phyloP scores from a whole-genome alignment of 2,329 filamentous ascomycete genomes.

The Scopulariopsis brevicaulis region DNA sequence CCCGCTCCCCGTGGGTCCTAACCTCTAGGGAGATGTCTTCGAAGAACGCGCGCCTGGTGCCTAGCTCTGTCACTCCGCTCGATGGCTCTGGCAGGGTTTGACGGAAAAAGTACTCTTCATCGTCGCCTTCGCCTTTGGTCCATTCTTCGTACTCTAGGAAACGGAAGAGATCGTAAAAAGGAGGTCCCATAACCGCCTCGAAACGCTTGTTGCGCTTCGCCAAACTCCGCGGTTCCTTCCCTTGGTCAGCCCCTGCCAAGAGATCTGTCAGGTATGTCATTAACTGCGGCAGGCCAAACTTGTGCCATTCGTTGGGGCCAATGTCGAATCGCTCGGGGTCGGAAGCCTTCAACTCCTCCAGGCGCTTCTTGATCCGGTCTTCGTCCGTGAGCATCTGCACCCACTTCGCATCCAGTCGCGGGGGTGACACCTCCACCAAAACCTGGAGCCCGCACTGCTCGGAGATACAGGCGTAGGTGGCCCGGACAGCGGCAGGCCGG shows the following conservation, averaged over 20 bases:
- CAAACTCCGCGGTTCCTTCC: conserved; percentile 27
- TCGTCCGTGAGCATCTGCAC: conserved; percentile 32
- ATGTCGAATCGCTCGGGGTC: conserved; percentile 37
- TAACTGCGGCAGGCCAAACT: conserved; percentile 30
- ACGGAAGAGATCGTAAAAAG: conserved; percentile 35
- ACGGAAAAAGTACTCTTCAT: conserved; percentile 25
- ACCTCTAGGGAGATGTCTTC: conserved; percentile 38
- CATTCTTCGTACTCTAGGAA: conserved; percentile 36
- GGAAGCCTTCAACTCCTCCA: conserved; percentile 24
- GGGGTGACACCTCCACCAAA: conserved; percentile 33
- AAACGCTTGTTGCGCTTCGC: conserved; percentile 47
- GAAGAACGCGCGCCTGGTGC: conserved; percentile 32
- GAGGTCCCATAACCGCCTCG: conserved; percentile 37
- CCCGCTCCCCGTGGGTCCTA: conserved; percentile 19
- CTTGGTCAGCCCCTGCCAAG: conserved; percentile 21
- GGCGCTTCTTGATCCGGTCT: conserved; percentile 26
- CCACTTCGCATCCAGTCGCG: conserved; percentile 31
- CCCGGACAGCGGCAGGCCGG: conserved; percentile 7
- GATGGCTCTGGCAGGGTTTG: conserved; percentile 20
- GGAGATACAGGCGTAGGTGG: conserved; percentile 6
- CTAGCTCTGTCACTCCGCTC: conserved; percentile 18
- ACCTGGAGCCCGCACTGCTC: conserved; percentile 7
- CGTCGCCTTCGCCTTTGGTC: conserved; percentile 21
- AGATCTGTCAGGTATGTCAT: conserved; percentile 40
- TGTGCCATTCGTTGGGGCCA: conserved; percentile 25